Evolutionary conservation across 2,329 filamentous ascomycete genomes (phyloP).

Genomic region (Fusarium aywerte): DNA sequence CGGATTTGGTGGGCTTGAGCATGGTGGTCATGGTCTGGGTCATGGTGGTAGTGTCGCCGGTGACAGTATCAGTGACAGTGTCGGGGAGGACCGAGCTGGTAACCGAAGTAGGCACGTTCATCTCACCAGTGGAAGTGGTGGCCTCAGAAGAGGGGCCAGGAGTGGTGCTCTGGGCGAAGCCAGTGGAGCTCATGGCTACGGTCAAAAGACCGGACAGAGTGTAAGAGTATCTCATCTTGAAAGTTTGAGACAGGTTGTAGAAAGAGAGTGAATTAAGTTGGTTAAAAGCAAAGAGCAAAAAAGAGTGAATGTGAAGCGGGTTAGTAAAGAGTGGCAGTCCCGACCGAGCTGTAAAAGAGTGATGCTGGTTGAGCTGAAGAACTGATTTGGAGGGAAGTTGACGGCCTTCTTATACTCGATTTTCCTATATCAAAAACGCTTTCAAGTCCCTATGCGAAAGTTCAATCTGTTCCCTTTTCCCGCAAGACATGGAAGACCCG

Average conservation of each 20-base stretch:
- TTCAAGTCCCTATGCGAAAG: not conserved
- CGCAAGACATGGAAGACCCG: not conserved
- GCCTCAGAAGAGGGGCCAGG: not conserved
- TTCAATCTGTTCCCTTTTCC: not conserved
- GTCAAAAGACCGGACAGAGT: constrained; percentile 37
- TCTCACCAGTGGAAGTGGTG: constrained; percentile 1
- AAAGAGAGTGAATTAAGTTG: constrained; percentile 28
- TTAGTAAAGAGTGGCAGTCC: constrained; percentile 35
- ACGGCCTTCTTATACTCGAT: constrained; percentile 30
- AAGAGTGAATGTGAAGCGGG: constrained; percentile 13
- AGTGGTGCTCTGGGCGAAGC: constrained; percentile 11
- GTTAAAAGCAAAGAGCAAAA: constrained; percentile 14
- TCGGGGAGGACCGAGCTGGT: not conserved
- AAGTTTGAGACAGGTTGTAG: not conserved
- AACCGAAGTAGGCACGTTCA: constrained; percentile 22
- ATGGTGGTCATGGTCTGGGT: constrained; percentile 19
- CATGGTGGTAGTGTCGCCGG: constrained; percentile 1
- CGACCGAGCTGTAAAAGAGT: constrained; percentile 35
- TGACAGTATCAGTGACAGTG: not conserved
- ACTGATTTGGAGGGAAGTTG: constrained; percentile 9
- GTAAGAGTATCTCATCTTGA: constrained; percentile 37
- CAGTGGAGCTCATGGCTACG: constrained; percentile 28
- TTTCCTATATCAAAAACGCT: no score
- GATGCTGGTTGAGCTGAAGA: constrained; percentile 38
- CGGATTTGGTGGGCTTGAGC: constrained; percentile 11